Evolutionary conservation across 2,329 filamentous ascomycete genomes (phyloP), one percentile per base, ranked within the genome.

Genomic region (Lizonia empirigonia): DNA sequence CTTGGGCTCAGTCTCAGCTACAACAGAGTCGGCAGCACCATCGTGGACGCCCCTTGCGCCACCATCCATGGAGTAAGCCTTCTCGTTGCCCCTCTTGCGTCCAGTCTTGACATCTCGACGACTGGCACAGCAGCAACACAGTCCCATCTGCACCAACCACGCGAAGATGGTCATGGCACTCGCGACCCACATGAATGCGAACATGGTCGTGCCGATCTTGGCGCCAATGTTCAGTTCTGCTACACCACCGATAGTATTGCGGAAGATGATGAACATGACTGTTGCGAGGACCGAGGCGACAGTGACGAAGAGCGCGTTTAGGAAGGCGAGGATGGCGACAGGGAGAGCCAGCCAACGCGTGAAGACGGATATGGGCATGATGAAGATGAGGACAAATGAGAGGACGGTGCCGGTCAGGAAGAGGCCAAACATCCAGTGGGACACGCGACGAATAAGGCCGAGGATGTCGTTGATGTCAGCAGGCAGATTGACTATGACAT

Each of bases 101-200:
- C 78, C 78, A 10, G 64, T 78, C 59, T 67, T 72, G 20, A 85
- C 72, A 55, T 86, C 82, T 53, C 83, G 70, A 39, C 80, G 69
- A 32, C 78, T 81, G 10, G 81, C 81, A 65, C 87, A 90, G 71
- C 89, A 95, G 73, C 91, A 96, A 62, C 87, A 89, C 72, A 93
- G 81, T 24, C 86, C 84, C 22, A 88, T 77, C 71, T 95, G 90
- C 16, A 95, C 77, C 8, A 79, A 45, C 69, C 89, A 92, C 0
- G 87, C 87, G 16, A 92, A 65, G 5, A 90, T 74, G 1, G 84
- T 82, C 53, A 87, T 83, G 0, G 79, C 83, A 0, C 85, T 82
- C 0, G 87, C 89, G 22, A 91, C 82, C 92, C 93, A 97, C 87
- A 96, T 93, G 68, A 96, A 95, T 0, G 77, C 88, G 64, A 96